Conservation (phyloP, 129 eudicot genomes). For the Helichrysum umbraculigerum region DNA sequence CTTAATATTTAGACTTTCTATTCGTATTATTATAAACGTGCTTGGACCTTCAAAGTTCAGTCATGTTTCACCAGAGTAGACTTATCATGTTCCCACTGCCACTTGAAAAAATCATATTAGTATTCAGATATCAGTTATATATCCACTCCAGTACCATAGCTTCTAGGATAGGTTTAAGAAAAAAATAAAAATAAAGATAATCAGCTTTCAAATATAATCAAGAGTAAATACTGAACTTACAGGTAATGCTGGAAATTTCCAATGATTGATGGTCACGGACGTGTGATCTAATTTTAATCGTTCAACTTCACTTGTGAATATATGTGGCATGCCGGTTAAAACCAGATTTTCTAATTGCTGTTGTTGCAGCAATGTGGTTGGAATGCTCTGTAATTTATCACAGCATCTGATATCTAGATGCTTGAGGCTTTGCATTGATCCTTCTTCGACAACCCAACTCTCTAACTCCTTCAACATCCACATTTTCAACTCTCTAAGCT, state of each 20-base stretch:
- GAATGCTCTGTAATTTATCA: constrained; percentile 33
- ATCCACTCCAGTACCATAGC: background rate
- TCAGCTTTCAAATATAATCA: background rate
- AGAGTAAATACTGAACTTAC: constrained; percentile 30
- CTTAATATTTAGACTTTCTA: background rate
- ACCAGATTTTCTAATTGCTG: constrained; percentile 34
- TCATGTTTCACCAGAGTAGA: constrained; percentile 8
- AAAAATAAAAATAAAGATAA: background rate
- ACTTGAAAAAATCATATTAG: constrained; percentile 7
- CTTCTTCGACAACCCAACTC: constrained; percentile 43
- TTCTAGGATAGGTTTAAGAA: background rate
- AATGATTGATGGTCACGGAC: constrained; percentile 22
- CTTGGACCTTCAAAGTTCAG: constrained; percentile 7
- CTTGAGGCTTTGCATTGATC: constrained; percentile 44
- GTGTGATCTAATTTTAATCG: constrained; percentile 14
- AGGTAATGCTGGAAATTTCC: constrained; percentile 39
- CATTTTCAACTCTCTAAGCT: constrained; percentile 41
- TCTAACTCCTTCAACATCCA: constrained; percentile 54
- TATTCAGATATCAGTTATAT: background rate
- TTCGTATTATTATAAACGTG: background rate
- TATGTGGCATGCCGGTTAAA: constrained; percentile 43
- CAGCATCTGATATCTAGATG: constrained; percentile 52
- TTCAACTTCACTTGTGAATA: constrained; percentile 23
- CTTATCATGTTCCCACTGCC: constrained; percentile 29
- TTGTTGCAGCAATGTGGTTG: constrained; percentile 28